Evolutionary conservation across 1,284 basidiomycete genomes (phyloP), one percentile per base, ranked within the genome.

Genomic region (Paramarasmius palmivorus): DNA sequence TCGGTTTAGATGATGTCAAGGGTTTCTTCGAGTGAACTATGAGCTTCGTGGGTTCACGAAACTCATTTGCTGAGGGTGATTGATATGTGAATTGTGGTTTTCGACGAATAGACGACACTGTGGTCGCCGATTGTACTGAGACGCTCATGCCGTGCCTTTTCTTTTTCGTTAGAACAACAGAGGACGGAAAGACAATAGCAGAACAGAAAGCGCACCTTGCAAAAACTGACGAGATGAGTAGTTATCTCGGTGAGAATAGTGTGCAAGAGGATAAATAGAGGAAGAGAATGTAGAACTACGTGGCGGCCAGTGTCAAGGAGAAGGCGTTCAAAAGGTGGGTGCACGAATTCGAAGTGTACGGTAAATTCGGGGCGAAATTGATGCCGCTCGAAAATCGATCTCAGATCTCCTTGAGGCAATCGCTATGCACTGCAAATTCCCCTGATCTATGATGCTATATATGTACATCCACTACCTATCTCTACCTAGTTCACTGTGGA

Each of bases 21-120:
- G 52, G 52, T 32, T 32, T 32, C 29, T 32, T 32, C 29, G 29
- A 32, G 41, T 32, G 49, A 47, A 49, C 56, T 39, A 53, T 42
- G 48, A 49, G 47, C n/a, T 49, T 49, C 60, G 44, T 32, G 25
- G 23, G 36, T 20, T 37, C 25, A 58, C 29, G 29, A 32, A 32
- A 32, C 29, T 32, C 29, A 12, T 32, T 32, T 6, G 38, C 58
- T 54, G 34, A 61, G 52, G 25, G 51, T 40, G 39, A 53, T 19
- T 56, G 48, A 9, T 54, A 55, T 41, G 32, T 29, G 41, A 42
- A 35, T 35, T 42, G 48, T 39, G 40, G 19, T 39, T 19, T 15
- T 57, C 53, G 17, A 56, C 53, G 34, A 36, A 57, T 58, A 29
- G 65, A 32, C 29, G 29, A 32, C 29, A 32, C 29, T 32, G 44